Conservation (phyloP, 1,284 basidiomycete species). For the Rhodotorula sp. region DNA sequence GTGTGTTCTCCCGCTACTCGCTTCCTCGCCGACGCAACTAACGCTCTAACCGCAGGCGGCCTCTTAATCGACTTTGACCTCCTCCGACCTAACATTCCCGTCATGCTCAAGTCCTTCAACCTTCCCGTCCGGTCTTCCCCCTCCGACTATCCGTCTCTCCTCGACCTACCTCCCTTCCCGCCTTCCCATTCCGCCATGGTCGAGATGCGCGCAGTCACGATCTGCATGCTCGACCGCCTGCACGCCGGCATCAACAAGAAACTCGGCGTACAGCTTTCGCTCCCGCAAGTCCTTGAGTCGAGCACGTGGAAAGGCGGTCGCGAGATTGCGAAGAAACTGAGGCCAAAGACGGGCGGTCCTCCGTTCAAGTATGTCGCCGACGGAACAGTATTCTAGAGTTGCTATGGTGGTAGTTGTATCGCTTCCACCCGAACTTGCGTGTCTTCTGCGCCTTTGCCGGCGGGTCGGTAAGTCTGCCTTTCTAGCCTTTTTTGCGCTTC, state of each 20-base stretch:
- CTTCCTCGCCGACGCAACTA: neutral
- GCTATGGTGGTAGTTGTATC: too few relatives aligned
- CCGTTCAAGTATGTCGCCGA: constrained; percentile 72
- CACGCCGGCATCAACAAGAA: constrained; percentile 67
- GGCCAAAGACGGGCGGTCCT: constrained; percentile 69
- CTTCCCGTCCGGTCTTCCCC: constrained; percentile 48
- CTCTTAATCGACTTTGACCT: constrained; percentile 81
- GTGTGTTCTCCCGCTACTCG: constrained; percentile 49
- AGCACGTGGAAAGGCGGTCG: constrained; percentile 95
- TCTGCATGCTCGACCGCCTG: constrained; percentile 82
- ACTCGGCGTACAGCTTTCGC: constrained; percentile 59
- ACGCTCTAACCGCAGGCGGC: constrained; percentile 60
- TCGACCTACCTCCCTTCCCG: constrained; percentile 62
- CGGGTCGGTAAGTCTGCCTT: too few relatives aligned
- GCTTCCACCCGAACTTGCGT: too few relatives aligned
- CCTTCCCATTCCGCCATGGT: constrained; percentile 85
- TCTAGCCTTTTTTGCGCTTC: too few relatives aligned
- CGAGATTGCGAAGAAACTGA: constrained; percentile 77
- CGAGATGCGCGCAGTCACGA: constrained; percentile 93
- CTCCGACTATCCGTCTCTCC: constrained; percentile 52
- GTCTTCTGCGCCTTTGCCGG: too few relatives aligned
- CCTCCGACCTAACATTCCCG: constrained; percentile 60
- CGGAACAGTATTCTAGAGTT: constrained; percentile 69
- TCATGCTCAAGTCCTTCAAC: constrained; percentile 39
- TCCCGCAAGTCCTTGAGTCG: constrained; percentile 86